Evolutionary conservation across 192 early-diverging fungal genomes (phyloP).

Genomic region (Podila clonocystis): DNA sequence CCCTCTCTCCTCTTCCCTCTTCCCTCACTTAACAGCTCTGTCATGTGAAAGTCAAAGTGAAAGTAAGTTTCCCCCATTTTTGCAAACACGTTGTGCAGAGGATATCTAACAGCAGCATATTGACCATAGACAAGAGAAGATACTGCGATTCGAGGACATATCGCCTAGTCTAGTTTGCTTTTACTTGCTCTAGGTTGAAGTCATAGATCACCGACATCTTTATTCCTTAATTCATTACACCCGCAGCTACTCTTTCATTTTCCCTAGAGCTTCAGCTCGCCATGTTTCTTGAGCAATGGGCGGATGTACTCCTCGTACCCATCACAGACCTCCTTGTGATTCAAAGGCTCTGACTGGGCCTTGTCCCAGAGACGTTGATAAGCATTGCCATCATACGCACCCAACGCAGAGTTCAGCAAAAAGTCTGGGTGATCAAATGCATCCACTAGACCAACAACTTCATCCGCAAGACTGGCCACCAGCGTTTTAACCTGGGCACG

Average conservation of each 20-base stretch:
- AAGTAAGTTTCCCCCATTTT: no score
- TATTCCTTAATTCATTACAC: not conserved
- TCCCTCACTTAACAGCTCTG: no score
- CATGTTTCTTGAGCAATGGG: conserved; percentile 45
- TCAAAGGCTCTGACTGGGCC: conserved; percentile 51
- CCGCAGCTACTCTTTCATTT: not conserved
- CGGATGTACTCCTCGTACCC: conserved; percentile 48
- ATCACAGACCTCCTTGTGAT: conserved; percentile 34
- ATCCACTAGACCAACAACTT: conserved; percentile 82
- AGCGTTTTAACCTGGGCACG: conserved; percentile 27
- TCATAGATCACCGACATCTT: not conserved
- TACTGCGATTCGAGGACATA: no score
- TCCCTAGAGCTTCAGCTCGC: conserved; percentile 35
- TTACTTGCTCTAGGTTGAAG: no score
- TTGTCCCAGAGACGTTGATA: conserved; percentile 63
- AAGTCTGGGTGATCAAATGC: conserved; percentile 79
- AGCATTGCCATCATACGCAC: conserved; percentile 73
- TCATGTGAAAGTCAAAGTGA: no score
- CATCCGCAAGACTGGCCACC: conserved; percentile 63
- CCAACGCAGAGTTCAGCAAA: conserved; percentile 77
- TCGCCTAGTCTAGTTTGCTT: no score
- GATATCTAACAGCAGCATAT: no score
- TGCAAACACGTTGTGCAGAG: no score
- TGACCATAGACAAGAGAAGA: no score
- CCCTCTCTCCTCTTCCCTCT: no score